A percentile compares a stretch with the other conserved stretches of the same genome.
Conservation (phyloP, 352 stramenopile genomes). For the Aphanomyces invadans region DNA sequence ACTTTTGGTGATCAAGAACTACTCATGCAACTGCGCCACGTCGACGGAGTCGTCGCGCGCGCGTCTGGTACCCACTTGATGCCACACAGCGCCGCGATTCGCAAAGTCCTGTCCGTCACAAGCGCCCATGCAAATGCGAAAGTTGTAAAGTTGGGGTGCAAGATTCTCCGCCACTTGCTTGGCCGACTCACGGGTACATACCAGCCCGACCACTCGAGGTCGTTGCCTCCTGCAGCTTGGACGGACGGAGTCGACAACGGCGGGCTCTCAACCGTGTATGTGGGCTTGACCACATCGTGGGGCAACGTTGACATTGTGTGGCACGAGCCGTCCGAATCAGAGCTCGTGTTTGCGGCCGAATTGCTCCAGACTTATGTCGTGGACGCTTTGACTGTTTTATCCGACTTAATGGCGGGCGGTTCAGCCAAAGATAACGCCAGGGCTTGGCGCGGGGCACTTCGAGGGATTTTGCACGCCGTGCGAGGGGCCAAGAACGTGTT, state of each 20-base stretch:
- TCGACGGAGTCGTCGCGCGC: constrained; percentile 43
- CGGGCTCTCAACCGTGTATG: constrained; percentile 43
- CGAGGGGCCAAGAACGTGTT: constrained; percentile 45
- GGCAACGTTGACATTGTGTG: constrained; percentile 42
- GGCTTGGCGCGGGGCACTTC: constrained; percentile 39
- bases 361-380: constrained; percentile 48
- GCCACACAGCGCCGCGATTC: constrained; percentile 33
- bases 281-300: constrained; percentile 46
- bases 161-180: constrained; percentile 42
- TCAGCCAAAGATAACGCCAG: too few species aligned
- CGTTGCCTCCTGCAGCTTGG: constrained; percentile 40
- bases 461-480: constrained; percentile 39
- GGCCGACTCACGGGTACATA: constrained; percentile 43
- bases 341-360: constrained; percentile 47
- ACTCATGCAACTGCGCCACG: constrained; percentile 47
- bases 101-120: constrained; percentile 41
- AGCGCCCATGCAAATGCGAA: constrained; percentile 42
- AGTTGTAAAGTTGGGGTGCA: constrained; percentile 42
- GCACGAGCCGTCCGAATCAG: constrained; percentile 50
- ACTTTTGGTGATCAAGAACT: constrained; percentile 28
- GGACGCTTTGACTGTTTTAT: background rate
- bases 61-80: constrained; percentile 31
- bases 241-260: constrained; percentile 27
- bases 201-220: constrained; percentile 46
- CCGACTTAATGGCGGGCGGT: too few species aligned